A percentile compares a stretch with the other conserved stretches of the same genome.
phyloP scores from a whole-genome alignment of 768 basidiomycete species.

The Glaciozyma antarctica region DNA sequence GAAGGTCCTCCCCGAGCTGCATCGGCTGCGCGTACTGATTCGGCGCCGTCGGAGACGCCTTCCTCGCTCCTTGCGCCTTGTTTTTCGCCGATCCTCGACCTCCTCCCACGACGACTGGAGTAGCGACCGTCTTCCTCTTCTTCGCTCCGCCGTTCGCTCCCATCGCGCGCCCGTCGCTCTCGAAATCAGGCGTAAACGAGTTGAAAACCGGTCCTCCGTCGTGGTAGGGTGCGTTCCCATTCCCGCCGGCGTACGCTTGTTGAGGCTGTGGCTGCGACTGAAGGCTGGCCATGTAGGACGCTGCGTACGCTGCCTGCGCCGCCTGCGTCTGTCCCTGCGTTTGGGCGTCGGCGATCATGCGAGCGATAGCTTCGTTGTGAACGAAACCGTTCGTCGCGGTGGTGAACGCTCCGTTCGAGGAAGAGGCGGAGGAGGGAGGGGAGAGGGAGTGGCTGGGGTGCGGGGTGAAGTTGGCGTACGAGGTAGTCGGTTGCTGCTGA shows the following conservation, averaged over 20 bases:
- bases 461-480: background rate
- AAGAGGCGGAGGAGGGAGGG: constrained; percentile 3
- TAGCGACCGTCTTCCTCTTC: background rate
- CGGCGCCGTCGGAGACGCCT: background rate
- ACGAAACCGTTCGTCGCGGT: background rate
- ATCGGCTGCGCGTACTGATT: background rate
- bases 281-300: constrained; percentile 4
- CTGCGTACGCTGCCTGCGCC: background rate
- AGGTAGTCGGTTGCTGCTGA: background rate
- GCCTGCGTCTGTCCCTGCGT: background rate
- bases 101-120: background rate
- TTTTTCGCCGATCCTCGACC: background rate
- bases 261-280: background rate
- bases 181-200: background rate
- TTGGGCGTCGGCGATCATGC: constrained; percentile 2
- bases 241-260: background rate
- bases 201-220: background rate
- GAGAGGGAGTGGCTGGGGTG: constrained; percentile 1
- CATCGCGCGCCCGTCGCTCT: background rate
- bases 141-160: background rate
- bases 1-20: background rate
- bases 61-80: background rate
- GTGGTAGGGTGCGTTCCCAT: too few species aligned
- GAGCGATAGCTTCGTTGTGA: background rate
- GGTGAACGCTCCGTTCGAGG: background rate